phyloP scores from a whole-genome alignment of 176 grass and related monocot species.

The Rhynchospora pubera region DNA sequence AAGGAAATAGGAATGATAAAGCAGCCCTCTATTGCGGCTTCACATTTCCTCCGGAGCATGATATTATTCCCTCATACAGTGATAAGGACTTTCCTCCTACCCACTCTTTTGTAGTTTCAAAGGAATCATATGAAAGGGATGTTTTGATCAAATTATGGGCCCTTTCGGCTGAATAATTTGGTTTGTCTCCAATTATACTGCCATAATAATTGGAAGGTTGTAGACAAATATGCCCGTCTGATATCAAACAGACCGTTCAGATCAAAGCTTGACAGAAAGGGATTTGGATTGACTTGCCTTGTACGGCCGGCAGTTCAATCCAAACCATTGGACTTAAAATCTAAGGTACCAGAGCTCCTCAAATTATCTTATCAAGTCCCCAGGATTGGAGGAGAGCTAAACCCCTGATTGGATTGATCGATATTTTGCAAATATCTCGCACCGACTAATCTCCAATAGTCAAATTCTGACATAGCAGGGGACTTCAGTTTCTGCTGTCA shows the following conservation, averaged over 20 bases:
- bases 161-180: background rate
- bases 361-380: no score
- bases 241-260: background rate
- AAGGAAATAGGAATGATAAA: background rate
- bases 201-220: background rate
- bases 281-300: no score
- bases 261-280: background rate
- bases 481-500: background rate
- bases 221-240: background rate
- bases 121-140: slow-evolving; percentile 6
- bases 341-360: no score
- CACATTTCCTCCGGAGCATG: background rate
- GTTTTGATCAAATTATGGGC: background rate
- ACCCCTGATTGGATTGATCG: background rate
- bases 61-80: background rate
- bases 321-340: no score
- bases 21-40: slow-evolving; percentile 5
- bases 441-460: background rate
- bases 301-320: no score
- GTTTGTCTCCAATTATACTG: background rate
- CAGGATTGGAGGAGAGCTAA: background rate
- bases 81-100: slow-evolving; percentile 1
- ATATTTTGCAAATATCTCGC: background rate
- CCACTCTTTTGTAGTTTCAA: background rate
- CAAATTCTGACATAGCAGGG: background rate